phyloP scores from a whole-genome alignment of 371 early-diverging fungal species.

The Haplosporangium sp. region DNA sequence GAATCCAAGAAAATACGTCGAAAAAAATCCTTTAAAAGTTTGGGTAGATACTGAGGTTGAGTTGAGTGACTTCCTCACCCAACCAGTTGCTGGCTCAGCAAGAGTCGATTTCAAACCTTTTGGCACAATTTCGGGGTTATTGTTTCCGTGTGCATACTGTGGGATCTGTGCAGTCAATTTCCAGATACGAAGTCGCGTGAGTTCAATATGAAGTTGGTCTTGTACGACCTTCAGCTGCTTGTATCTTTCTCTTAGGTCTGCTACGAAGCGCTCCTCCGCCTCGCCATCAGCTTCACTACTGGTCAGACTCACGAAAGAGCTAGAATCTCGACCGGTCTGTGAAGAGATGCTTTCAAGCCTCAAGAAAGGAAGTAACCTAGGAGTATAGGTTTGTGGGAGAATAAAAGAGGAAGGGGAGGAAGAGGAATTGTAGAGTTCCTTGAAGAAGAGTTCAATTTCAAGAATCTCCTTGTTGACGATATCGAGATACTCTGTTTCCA shows the following conservation, averaged over 20 bases:
- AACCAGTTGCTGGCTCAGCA: too few species aligned
- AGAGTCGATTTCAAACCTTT: neutral
- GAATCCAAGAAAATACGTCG: too few species aligned
- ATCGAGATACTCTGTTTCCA: constrained; percentile 30
- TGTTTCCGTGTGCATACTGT: neutral
- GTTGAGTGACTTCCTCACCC: too few species aligned
- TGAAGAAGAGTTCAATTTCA: constrained; percentile 33
- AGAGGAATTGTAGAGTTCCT: constrained; percentile 1
- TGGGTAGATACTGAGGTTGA: too few species aligned
- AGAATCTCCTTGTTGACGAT: constrained; percentile 30
- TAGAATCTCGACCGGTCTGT: neutral
- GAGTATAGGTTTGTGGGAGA: constrained; percentile 1
- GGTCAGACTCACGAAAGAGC: neutral
- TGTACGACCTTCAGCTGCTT: constrained; percentile 29
- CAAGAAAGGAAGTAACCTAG: constrained; percentile 20
- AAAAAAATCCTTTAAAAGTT: too few species aligned
- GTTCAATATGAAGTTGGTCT: constrained; percentile 33
- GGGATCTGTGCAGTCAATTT: neutral
- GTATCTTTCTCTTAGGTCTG: constrained; percentile 25
- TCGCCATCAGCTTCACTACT: neutral
- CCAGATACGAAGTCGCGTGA: constrained; percentile 25
- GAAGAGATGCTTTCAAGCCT: neutral
- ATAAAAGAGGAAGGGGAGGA: neutral
- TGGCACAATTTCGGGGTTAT: neutral
- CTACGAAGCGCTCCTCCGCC: constrained; percentile 7